phyloP scores from a whole-genome alignment of 78 protist species.

The Dictyostelium intermedium region DNA sequence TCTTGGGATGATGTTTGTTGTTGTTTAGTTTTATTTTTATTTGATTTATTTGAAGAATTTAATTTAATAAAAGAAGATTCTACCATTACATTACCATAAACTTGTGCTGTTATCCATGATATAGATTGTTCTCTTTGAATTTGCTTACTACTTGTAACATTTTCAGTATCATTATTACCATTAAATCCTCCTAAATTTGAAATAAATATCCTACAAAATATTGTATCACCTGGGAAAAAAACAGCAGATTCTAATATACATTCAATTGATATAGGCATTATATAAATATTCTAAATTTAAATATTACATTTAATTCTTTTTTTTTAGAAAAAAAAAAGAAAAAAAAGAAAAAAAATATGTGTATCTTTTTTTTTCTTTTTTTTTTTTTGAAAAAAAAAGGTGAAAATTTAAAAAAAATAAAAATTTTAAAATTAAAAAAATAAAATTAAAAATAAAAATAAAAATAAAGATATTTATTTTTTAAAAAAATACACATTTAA shows the following conservation, averaged over 20 bases:
- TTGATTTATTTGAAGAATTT: background rate
- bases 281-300: background rate
- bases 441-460: too few relatives aligned
- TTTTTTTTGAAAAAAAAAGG: too few relatives aligned
- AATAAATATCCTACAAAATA: constrained; percentile 62
- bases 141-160: background rate
- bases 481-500: too few relatives aligned
- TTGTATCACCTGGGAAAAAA: constrained; percentile 72
- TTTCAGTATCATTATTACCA: background rate
- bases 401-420: too few relatives aligned
- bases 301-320: background rate
- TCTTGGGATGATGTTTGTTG: background rate
- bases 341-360: too few relatives aligned
- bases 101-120: constrained; percentile 68
- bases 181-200: constrained; percentile 20
- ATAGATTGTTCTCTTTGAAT: background rate
- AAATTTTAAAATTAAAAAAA: too few relatives aligned
- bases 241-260: constrained; percentile 77
- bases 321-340: too few relatives aligned
- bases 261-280: constrained; percentile 36
- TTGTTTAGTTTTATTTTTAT: background rate
- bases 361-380: too few relatives aligned
- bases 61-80: constrained; percentile 51
- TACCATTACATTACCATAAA: constrained; percentile 60
- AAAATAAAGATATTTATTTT: too few relatives aligned